Base-by-base conservation (phyloP, 2,329 filamentous ascomycete genomes). In the Penicillium rolfsii region DNA sequence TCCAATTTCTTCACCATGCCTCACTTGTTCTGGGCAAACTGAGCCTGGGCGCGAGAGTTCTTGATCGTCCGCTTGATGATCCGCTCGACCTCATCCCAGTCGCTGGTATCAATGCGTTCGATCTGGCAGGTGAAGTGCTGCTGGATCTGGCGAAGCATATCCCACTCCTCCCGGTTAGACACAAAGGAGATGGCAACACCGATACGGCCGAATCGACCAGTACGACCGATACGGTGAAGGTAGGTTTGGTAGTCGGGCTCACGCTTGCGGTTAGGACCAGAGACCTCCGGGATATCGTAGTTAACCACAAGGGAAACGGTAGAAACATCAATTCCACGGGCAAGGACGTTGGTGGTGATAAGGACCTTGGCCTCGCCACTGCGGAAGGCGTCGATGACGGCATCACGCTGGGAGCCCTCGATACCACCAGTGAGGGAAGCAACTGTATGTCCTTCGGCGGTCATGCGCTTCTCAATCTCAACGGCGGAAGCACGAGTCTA, bases 271-370 rank as follows among this genome's bases (percentile, higher is more conserved):
- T 78, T 76, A 58, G 82, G 82, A 4, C 82, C 83, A 36, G 84
- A 79, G 70, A 87, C 82, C 82, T 89, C 90, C 26, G 89, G 89
- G 60, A 92, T 90, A 69, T 92, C 90, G 79, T 99, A 99, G 82
- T 99, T 99, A 83, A 99, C 93, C 57, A 99, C 95, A 89, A 99
- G 95, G 9, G 93, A 97, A 14, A 99, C 95, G 30, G 88, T 89
- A 80, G 96, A 78, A 74, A 98, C 81, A 73, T 99, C 95, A 71
- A 99, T 98, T 74, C 95, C 95, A 73, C 95, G 93, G 8, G 95
- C 91, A 60, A 99, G 85, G 40, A 99, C 93, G 73, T 99, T 99
- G 69, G 95, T 99, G 1, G 95, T 96, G 73, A 99, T 97, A 64
- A 99, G 88, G 8, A 99, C 95, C 81, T 99, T 99, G 72, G 92